Evolutionary conservation across 192 early-diverging fungal species (phyloP).

Genomic region (Backusella macrospora): DNA sequence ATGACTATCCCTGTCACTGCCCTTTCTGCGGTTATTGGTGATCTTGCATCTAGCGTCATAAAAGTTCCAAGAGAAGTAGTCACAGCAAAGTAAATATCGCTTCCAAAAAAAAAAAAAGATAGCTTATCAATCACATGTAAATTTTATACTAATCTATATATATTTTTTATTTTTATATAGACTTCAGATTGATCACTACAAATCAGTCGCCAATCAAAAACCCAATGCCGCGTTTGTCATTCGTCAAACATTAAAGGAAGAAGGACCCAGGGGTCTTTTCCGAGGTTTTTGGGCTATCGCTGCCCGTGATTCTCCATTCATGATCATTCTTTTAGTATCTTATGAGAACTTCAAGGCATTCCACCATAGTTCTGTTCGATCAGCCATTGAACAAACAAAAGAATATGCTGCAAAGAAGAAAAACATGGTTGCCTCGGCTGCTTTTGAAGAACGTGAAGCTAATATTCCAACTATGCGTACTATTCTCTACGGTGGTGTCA

Average conservation of each 20-base stretch:
- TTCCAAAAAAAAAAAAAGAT: conserved; percentile 2
- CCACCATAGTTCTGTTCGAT: conserved; percentile 51
- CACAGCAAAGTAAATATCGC: conserved; percentile 51
- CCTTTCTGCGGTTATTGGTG: conserved; percentile 70
- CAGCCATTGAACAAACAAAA: conserved; percentile 30
- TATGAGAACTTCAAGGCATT: conserved; percentile 77
- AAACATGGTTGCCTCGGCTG: conserved; percentile 47
- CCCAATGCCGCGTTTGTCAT: conserved; percentile 53
- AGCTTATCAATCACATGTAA: neutral
- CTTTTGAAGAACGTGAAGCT: conserved; percentile 57
- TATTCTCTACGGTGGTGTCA: conserved; percentile 72
- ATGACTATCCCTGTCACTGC: conserved; percentile 63
- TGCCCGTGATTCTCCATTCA: conserved; percentile 75
- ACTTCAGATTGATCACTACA: conserved; percentile 68
- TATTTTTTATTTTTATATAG: conserved; percentile 22
- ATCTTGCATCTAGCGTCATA: conserved; percentile 70
- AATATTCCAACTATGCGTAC: conserved; percentile 68
- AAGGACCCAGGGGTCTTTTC: conserved; percentile 68
- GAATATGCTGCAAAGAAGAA: conserved; percentile 27
- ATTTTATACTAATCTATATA: neutral
- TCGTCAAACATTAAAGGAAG: conserved; percentile 53
- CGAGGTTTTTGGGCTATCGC: conserved; percentile 73
- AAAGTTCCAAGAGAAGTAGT: conserved; percentile 80
- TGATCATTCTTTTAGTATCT: conserved; percentile 74
- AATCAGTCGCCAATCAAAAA: conserved; percentile 27